Evolutionary conservation across 805 yeast species (phyloP), one percentile per base, ranked within the genome.

Genomic region (Yarrowia bubula): DNA sequence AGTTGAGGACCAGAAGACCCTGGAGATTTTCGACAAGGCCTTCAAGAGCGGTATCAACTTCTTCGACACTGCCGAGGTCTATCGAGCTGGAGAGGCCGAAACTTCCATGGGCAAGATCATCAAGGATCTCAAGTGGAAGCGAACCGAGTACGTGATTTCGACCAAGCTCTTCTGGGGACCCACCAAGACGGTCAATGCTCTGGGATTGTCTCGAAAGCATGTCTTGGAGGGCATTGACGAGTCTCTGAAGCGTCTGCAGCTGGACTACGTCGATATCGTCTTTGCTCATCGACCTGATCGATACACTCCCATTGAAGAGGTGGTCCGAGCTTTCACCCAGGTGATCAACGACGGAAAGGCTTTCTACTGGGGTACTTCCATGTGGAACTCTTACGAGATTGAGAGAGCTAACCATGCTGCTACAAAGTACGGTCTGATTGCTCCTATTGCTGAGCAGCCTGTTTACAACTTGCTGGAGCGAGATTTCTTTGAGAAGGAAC

Each of bases 381-480:
- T 73, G 70, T 73, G 76, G 76, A 65, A 68, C 28, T 75, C 76
- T 14, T 73, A 66, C 46, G 75, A 73, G 64, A 73, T 73, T 63
- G 76, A 73, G 70, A 71, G 71, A 35, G 76, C 76, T 46, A 73
- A 73, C 42, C 76, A 73, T 60, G 70, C 72, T 51, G 76, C 76
- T 10, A 70, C 73, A 57, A 73, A 73, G 68, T 69, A 66, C 67
- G 69, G 69, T 43, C 68, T 73, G 39, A 73, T 73, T 62, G 70
- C 76, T 2, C 76, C 76, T 11, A 69, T 73, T 28, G 75, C 69
- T 17, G 76, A 73, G 60, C 76, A 73, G 68, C 74, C 75, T 13
- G 68, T 67, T 57, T 73, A 73, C 68, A 68, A 66, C 64, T 61
- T 73, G 43, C 50, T 73, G 15, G 53, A 65, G 39, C 73, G 76